Percentiles rank a stretch among this genome's conserved stretches.
Conservation (phyloP, 202 grass and related monocot species). For the Schoenoplectus triqueter region DNA sequence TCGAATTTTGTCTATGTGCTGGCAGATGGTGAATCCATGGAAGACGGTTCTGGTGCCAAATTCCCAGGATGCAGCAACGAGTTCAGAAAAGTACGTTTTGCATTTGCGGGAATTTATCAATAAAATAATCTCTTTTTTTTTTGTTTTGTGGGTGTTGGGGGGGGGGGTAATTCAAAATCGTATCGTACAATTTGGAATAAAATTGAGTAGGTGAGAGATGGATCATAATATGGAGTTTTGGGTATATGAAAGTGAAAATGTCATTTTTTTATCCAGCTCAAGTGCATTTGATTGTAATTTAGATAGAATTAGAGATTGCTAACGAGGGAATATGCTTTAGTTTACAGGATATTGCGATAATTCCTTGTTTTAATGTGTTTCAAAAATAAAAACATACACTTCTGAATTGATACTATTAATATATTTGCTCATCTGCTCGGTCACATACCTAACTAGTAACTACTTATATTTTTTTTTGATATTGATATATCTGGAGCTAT, state of each 20-base stretch:
- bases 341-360: neutral
- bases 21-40: conserved; percentile 45
- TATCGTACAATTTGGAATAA: neutral
- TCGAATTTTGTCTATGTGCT: conserved; percentile 20
- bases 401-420: neutral
- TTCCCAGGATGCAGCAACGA: conserved; percentile 73
- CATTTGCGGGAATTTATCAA: conserved; percentile 12
- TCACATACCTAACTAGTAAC: neutral
- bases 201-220: neutral
- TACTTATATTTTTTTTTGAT: neutral
- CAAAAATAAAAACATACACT: neutral
- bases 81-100: conserved; percentile 62
- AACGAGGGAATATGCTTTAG: neutral
- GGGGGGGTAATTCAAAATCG: neutral
- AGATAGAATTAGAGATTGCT: neutral
- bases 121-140: neutral
- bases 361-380: neutral
- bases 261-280: neutral
- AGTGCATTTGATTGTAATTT: neutral
- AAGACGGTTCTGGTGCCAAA: conserved; percentile 56
- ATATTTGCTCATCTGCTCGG: neutral
- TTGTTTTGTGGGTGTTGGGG: too few species aligned
- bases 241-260: neutral
- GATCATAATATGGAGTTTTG: neutral
- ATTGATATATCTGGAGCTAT: neutral